phyloP scores from a whole-genome alignment of 1,139 yeast genomes.

The Barnettozyma hawaiiensis region DNA sequence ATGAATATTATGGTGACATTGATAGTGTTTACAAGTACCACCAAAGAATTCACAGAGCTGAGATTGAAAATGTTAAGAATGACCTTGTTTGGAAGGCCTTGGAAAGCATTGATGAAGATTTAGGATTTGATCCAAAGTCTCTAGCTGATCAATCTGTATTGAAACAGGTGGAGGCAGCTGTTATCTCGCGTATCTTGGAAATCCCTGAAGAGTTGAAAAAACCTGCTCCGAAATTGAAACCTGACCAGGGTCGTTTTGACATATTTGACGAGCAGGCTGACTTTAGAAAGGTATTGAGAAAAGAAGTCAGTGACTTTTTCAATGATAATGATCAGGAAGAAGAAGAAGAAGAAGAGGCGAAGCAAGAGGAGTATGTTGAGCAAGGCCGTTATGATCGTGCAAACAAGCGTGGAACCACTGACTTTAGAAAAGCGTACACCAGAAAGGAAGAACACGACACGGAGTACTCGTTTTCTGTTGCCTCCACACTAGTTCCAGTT shows the following conservation, averaged over 20 bases:
- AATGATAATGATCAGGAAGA: no score
- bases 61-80: slow-evolving; percentile 18
- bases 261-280: slow-evolving; percentile 7
- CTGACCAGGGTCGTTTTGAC: slow-evolving; percentile 7
- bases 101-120: slow-evolving; percentile 13
- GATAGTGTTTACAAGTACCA: slow-evolving; percentile 17
- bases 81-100: slow-evolving; percentile 19
- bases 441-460: slow-evolving; percentile 6
- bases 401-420: slow-evolving; percentile 3
- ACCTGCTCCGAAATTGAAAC: slow-evolving; percentile 17
- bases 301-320: slow-evolving; percentile 15
- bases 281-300: slow-evolving; percentile 26
- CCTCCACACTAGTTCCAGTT: slow-evolving; percentile 57
- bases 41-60: slow-evolving; percentile 20
- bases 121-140: slow-evolving; percentile 25
- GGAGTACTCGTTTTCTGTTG: slow-evolving; percentile 38
- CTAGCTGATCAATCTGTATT: slow-evolving; percentile 14
- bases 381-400: slow-evolving; percentile 7
- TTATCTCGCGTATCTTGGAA: slow-evolving; percentile 55
- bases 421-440: slow-evolving; percentile 5
- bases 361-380: neutral
- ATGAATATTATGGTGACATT: slow-evolving; percentile 20
- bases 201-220: slow-evolving; percentile 42
- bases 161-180: slow-evolving; percentile 40
- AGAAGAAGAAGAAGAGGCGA: neutral